These are phyloP conservation scores for Phytophthora aleatoria DNA, from an alignment of 352 stramenopile genomes.

Conservation along the genomic window DNA sequence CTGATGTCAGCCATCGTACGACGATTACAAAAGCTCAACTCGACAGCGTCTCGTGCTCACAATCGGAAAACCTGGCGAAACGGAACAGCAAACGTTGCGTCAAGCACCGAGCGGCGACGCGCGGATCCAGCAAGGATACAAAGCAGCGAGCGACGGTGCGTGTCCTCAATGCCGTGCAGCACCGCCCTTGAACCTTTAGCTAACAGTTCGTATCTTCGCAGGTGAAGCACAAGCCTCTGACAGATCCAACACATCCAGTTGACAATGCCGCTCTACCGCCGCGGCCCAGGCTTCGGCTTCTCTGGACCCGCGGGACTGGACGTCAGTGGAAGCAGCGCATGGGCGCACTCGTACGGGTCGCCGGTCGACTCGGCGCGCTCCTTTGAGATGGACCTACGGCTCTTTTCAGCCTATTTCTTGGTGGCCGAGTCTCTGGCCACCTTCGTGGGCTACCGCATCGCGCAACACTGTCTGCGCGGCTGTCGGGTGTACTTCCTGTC, in stretches of 20 bases:
- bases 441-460: slow-evolving; percentile 81
- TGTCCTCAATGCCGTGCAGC: slow-evolving; percentile 17
- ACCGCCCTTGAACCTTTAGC: slow-evolving; percentile 15
- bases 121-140: slow-evolving; percentile 21
- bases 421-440: slow-evolving; percentile 76
- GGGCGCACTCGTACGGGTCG: slow-evolving; percentile 53
- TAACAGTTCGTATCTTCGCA: slow-evolving; percentile 12
- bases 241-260: background rate
- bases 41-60: slow-evolving; percentile 8
- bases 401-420: slow-evolving; percentile 85
- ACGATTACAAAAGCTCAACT: slow-evolving; percentile 9
- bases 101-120: background rate
- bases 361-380: slow-evolving; percentile 43
- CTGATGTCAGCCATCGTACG: slow-evolving; percentile 2
- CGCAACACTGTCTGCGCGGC: slow-evolving; percentile 76
- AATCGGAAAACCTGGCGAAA: slow-evolving; percentile 21
- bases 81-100: background rate
- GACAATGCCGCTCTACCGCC: slow-evolving; percentile 62
- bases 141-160: slow-evolving; percentile 19
- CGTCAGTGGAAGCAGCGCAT: slow-evolving; percentile 28
- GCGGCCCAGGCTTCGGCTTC: slow-evolving; percentile 57
- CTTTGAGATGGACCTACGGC: slow-evolving; percentile 63
- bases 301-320: slow-evolving; percentile 29
- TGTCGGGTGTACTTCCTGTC: slow-evolving; percentile 70
- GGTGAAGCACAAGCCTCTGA: background rate